Percentiles rank a stretch among this genome's conserved stretches.
These are phyloP conservation scores for Entophlyctis luteolus DNA, from an alignment of 192 early-diverging fungal genomes.

Conservation along the genomic window DNA sequence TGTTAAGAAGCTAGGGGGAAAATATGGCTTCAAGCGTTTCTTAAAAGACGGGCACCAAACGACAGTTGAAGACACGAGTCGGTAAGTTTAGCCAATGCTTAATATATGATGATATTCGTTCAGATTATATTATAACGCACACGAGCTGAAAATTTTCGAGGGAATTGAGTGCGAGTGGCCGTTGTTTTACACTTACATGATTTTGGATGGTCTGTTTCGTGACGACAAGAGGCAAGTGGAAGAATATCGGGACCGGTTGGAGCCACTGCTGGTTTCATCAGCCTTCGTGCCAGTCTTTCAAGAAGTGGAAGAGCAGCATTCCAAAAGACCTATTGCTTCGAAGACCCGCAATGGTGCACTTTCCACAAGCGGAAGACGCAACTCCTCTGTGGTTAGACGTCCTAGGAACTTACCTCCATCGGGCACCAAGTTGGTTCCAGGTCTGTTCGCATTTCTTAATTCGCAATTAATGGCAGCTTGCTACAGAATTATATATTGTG, in stretches of 20 bases:
- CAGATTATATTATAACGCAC: constrained; percentile 76
- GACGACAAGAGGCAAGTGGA: constrained; percentile 62
- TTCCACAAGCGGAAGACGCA: background rate
- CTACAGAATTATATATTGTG: constrained; percentile 76
- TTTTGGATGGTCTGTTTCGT: constrained; percentile 75
- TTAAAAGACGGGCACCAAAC: constrained; percentile 84
- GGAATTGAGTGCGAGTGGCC: constrained; percentile 87
- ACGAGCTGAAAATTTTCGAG: constrained; percentile 79
- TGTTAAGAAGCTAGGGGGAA: constrained; percentile 74
- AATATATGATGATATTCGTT: background rate
- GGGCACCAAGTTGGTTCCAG: constrained; percentile 40
- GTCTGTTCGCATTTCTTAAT: background rate
- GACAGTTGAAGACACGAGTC: constrained; percentile 64
- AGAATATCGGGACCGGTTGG: constrained; percentile 65
- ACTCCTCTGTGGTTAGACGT: constrained; percentile 23
- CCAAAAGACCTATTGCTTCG: background rate
- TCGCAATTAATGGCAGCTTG: constrained; percentile 40
- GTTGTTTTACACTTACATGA: constrained; percentile 82
- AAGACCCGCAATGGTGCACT: background rate
- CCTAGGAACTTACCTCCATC: constrained; percentile 21
- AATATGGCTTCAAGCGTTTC: constrained; percentile 80
- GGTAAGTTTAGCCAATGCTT: constrained; percentile 23
- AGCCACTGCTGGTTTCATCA: constrained; percentile 70
- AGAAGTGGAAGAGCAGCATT: background rate
- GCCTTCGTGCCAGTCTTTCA: constrained; percentile 49